Percentiles rank a stretch among this genome's conserved stretches.
Conservation (phyloP, 2,329 filamentous ascomycete species). For the Myriosclerotinia duriaeana region DNA sequence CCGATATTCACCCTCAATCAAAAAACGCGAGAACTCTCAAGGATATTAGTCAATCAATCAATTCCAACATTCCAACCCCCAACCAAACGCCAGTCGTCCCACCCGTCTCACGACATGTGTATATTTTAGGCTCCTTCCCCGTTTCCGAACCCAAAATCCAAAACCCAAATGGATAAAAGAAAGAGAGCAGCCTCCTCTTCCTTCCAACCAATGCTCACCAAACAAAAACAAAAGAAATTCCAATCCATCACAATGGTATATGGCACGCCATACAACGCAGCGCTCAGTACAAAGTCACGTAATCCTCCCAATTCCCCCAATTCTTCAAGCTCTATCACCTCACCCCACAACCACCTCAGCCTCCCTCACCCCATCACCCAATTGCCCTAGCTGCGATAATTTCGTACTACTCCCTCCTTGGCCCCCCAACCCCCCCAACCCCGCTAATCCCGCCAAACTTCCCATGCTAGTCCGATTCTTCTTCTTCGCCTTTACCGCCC, state of each 20-base stretch:
- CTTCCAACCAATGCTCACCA: not conserved
- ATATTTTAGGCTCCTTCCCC: constrained; percentile 13
- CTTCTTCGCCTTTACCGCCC: constrained; percentile 32
- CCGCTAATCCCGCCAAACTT: constrained; percentile 13
- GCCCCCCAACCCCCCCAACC: not conserved
- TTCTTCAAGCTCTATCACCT: not conserved
- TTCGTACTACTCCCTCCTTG: constrained; percentile 15
- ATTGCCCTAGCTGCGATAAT: not conserved
- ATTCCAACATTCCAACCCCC: not conserved
- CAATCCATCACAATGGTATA: not conserved
- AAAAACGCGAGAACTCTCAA: not conserved
- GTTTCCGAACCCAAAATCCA: not conserved
- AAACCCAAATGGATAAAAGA: constrained; percentile 3
- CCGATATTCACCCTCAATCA: too few species aligned
- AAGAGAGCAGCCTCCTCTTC: not conserved
- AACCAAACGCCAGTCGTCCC: constrained; percentile 14
- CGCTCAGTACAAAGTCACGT: not conserved
- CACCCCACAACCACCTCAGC: not conserved
- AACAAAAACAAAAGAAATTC: not conserved
- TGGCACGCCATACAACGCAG: not conserved
- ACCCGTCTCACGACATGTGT: constrained; percentile 12
- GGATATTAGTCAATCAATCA: not conserved
- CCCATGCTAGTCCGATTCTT: constrained; percentile 30
- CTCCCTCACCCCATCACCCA: not conserved
- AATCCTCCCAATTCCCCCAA: not conserved